Conservation (phyloP, 805 yeast species). For the Starmerella sirachaensis region DNA sequence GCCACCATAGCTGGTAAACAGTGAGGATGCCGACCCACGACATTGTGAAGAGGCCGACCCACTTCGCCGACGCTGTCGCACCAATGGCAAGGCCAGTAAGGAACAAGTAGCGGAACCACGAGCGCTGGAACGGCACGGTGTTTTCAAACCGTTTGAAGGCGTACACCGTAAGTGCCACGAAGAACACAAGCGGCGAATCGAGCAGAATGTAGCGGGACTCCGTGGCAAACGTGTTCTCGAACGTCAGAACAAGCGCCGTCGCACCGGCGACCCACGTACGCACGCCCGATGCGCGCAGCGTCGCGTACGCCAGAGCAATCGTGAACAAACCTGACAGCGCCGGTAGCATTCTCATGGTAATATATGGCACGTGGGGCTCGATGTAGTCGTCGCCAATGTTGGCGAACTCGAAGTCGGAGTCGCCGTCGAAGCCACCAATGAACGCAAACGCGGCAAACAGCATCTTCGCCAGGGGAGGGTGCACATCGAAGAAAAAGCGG, state of each 20-base stretch:
- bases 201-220: conserved; percentile 44
- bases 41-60: conserved; percentile 58
- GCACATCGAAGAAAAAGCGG: conserved; percentile 54
- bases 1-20: conserved; percentile 48
- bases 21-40: conserved; percentile 48
- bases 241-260: conserved; percentile 40
- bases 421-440: conserved; percentile 42
- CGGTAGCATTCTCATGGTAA: conserved; percentile 46
- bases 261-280: conserved; percentile 39
- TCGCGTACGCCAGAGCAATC: conserved; percentile 41
- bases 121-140: conserved; percentile 33
- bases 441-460: conserved; percentile 44
- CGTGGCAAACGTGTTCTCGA: conserved; percentile 57
- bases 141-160: conserved; percentile 40
- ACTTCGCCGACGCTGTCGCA: conserved; percentile 48
- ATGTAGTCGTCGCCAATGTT: conserved; percentile 37
- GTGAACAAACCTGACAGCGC: conserved; percentile 44
- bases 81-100: conserved; percentile 42
- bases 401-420: conserved; percentile 32
- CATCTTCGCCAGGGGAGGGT: conserved; percentile 60
- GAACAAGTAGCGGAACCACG: conserved; percentile 44
- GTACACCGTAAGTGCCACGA: conserved; percentile 38
- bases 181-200: conserved; percentile 35
- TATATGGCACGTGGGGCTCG: conserved; percentile 36
- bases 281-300: conserved; percentile 45